phyloP scores from a whole-genome alignment of 2,329 filamentous ascomycete genomes.

The Epichloe typhina region DNA sequence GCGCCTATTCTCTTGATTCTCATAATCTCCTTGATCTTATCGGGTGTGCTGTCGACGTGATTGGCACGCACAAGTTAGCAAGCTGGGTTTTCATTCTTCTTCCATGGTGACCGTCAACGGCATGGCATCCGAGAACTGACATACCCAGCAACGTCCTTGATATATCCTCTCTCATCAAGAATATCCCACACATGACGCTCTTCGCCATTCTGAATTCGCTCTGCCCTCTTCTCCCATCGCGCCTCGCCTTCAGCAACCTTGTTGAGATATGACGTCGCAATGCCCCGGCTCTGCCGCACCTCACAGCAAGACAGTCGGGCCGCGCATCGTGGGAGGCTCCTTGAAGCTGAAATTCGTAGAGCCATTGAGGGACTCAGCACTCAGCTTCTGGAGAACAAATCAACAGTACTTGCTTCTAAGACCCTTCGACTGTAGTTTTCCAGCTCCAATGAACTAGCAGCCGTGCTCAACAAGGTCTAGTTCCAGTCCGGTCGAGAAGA shows the following conservation, averaged over 20 bases:
- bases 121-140: constrained; percentile 9
- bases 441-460: background rate
- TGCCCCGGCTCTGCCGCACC: constrained; percentile 18
- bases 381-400: background rate
- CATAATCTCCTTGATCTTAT: constrained; percentile 50
- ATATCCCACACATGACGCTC: constrained; percentile 44
- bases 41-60: constrained; percentile 23
- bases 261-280: constrained; percentile 28
- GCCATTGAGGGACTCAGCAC: background rate
- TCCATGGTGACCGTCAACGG: constrained; percentile 10
- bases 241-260: constrained; percentile 30
- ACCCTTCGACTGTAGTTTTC: too few relatives aligned
- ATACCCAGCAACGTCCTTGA: constrained; percentile 65
- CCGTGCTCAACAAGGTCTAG: background rate
- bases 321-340: constrained; percentile 15
- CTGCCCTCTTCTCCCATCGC: constrained; percentile 35
- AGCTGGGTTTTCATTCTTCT: background rate
- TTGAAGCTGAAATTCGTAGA: background rate
- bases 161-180: constrained; percentile 57
- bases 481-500: background rate
- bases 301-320: constrained; percentile 10
- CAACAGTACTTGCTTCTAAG: too few relatives aligned
- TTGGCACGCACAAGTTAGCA: constrained; percentile 2
- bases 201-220: constrained; percentile 36
- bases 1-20: constrained; percentile 52